Conservation (phyloP, 352 stramenopile species). For the Pythium dissimile region DNA sequence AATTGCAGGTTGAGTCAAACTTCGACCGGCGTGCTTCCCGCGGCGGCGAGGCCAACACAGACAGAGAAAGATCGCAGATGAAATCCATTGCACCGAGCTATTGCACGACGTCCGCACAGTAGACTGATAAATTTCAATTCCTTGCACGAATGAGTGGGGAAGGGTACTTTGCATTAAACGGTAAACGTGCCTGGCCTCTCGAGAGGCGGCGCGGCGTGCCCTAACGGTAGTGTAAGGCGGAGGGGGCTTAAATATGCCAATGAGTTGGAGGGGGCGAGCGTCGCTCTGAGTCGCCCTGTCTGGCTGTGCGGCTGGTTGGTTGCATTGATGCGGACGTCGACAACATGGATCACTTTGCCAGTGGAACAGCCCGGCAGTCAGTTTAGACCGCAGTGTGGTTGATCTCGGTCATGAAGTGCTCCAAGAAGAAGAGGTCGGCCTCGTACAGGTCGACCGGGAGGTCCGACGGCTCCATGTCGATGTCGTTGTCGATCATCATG, state of each 20-base stretch:
- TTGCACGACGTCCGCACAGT: too few species aligned
- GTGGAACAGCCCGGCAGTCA: constrained; percentile 4
- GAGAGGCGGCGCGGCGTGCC: too few species aligned
- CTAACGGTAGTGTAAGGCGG: too few species aligned
- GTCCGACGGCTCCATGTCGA: constrained; percentile 73
- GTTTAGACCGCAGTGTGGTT: constrained; percentile 32
- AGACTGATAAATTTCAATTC: too few species aligned
- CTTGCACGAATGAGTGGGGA: too few species aligned
- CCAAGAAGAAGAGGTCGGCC: constrained; percentile 75
- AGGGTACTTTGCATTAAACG: too few species aligned
- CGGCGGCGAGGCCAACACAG: too few species aligned
- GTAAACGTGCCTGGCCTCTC: too few species aligned
- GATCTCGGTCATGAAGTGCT: constrained; percentile 82
- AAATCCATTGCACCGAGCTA: too few species aligned
- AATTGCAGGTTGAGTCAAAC: too few species aligned
- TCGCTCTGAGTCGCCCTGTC: constrained; percentile 6
- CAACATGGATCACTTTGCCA: constrained; percentile 10
- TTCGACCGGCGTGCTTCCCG: too few species aligned
- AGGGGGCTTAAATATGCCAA: background rate
- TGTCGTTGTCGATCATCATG: constrained; percentile 74
- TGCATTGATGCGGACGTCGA: constrained; percentile 1
- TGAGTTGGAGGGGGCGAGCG: background rate
- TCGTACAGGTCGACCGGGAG: constrained; percentile 74
- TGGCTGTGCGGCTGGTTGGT: background rate
- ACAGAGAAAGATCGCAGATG: too few species aligned